Evolutionary conservation across 331 rosid species (phyloP).

Genomic region (Cydonia oblonga): DNA sequence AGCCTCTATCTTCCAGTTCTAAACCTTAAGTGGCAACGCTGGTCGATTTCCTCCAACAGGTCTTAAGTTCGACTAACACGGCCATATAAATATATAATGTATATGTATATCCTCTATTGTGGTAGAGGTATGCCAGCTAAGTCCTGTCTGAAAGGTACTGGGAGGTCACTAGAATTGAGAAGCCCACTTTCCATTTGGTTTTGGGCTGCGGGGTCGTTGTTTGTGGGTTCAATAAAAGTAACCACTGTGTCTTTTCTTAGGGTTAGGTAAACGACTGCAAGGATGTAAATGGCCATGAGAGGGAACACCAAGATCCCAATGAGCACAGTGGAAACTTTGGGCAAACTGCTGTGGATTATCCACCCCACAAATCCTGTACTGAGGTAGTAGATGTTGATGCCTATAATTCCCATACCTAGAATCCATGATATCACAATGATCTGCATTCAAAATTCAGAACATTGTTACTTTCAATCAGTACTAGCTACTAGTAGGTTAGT

Average conservation of each 20-base stretch:
- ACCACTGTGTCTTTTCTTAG: conserved; percentile 52
- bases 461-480: too few species aligned
- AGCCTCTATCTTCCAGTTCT: background rate
- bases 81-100: background rate
- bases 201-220: conserved; percentile 34
- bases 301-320: conserved; percentile 75
- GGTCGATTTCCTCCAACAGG: too few species aligned
- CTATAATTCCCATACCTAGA: conserved; percentile 49
- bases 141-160: conserved; percentile 49
- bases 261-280: conserved; percentile 46
- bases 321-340: conserved; percentile 50
- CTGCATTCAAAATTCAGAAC: conserved; percentile 15
- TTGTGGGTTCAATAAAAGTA: conserved; percentile 36
- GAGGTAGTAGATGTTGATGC: conserved; percentile 73
- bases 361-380: conserved; percentile 57
- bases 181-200: conserved; percentile 43
- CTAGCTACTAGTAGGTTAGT: too few species aligned
- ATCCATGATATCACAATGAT: conserved; percentile 62
- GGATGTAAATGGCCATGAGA: conserved; percentile 46
- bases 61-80: too few species aligned
- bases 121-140: conserved; percentile 47
- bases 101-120: background rate
- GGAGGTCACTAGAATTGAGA: conserved; percentile 11
- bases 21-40: background rate
- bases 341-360: conserved; percentile 55